Evolutionary conservation across 345 rosid species (phyloP).

Genomic region (Moricandia arvensis): DNA sequence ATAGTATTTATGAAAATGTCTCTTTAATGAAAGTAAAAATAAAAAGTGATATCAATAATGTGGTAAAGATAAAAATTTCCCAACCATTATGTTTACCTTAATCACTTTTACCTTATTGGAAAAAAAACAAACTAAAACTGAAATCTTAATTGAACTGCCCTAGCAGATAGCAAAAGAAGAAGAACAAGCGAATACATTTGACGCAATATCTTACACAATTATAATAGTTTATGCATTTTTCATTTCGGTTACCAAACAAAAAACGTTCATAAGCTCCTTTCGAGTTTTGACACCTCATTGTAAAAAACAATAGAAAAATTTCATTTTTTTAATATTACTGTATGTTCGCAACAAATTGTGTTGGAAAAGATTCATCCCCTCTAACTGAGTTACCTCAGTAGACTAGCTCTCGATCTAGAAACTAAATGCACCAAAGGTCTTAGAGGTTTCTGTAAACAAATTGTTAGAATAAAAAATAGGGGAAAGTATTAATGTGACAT

Average conservation of each 20-base stretch:
- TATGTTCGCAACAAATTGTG: neutral
- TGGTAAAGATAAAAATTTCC: no score
- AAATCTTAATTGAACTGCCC: no score
- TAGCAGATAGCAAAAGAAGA: no score
- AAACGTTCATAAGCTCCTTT: neutral
- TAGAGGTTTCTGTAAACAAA: neutral
- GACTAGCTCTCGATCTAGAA: neutral
- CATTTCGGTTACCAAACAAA: neutral
- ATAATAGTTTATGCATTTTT: neutral
- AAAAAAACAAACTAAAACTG: no score
- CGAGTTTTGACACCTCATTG: neutral
- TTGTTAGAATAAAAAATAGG: neutral
- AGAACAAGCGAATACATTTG: no score
- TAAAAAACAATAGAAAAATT: neutral
- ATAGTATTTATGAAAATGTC: no score
- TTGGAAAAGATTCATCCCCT: neutral
- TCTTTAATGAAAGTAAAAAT: no score
- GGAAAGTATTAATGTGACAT: constrained; percentile 22
- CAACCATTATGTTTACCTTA: no score
- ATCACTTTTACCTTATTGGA: no score
- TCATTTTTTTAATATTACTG: neutral
- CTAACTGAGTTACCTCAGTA: neutral
- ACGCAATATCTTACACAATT: no score
- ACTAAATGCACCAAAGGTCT: neutral
- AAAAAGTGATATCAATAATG: no score